phyloP scores from a whole-genome alignment of 2,329 filamentous ascomycete species.

The Fusarium illudens region DNA sequence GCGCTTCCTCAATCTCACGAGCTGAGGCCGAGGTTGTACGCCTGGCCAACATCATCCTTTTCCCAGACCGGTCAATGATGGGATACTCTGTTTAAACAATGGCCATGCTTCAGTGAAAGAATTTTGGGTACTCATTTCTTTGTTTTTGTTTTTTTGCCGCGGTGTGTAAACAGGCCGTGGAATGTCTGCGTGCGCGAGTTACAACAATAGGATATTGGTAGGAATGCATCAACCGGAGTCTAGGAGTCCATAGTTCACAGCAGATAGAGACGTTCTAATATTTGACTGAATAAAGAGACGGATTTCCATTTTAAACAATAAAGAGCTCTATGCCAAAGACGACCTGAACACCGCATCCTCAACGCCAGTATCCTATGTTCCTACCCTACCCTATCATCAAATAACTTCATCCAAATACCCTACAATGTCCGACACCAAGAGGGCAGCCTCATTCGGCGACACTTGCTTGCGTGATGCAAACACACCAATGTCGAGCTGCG shows the following conservation, averaged over 20 bases:
- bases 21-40: slow-evolving; percentile 62
- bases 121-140: not conserved
- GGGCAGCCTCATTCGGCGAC: slow-evolving; percentile 37
- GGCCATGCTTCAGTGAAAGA: not conserved
- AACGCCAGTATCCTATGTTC: not conserved
- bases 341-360: not conserved
- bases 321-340: not conserved
- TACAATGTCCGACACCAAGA: slow-evolving; percentile 41
- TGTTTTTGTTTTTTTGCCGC: not conserved
- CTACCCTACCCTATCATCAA: not conserved
- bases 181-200: not conserved
- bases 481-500: slow-evolving; percentile 50
- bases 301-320: not conserved
- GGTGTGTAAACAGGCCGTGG: not conserved
- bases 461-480: slow-evolving; percentile 48
- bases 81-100: slow-evolving; percentile 41
- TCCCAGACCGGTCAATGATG: slow-evolving; percentile 58
- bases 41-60: slow-evolving; percentile 65
- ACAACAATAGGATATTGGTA: not conserved
- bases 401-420: slow-evolving; percentile 18
- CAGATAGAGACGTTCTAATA: not conserved
- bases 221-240: slow-evolving; percentile 24
- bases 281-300: not conserved
- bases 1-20: slow-evolving; percentile 43
- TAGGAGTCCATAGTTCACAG: slow-evolving; percentile 7